phyloP scores from a whole-genome alignment of 176 grass and related monocot genomes.

The Microstegium vimineum region DNA sequence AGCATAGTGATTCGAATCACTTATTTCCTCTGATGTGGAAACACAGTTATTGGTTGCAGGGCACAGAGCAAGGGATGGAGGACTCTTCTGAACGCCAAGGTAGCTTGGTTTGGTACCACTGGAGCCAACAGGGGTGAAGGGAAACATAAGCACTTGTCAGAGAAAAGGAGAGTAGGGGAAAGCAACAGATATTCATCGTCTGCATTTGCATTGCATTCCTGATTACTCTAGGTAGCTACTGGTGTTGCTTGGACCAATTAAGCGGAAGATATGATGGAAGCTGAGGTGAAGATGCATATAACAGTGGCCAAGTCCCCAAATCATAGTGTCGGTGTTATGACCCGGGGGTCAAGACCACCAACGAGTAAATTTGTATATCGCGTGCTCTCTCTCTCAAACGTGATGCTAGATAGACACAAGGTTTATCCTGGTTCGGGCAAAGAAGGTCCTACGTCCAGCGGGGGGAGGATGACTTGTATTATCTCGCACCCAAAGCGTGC shows the following conservation, averaged over 20 bases:
- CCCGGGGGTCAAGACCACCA: too few relatives aligned
- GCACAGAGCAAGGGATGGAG: constrained; percentile 46
- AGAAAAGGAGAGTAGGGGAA: neutral
- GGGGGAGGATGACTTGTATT: too few relatives aligned
- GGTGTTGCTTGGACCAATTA: neutral
- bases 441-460: too few relatives aligned
- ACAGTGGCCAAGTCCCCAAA: neutral
- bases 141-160: neutral
- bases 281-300: neutral
- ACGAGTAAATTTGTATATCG: too few relatives aligned
- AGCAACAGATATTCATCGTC: neutral
- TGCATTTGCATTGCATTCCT: neutral
- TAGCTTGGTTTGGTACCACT: constrained; percentile 61
- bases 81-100: constrained; percentile 60
- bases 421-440: too few relatives aligned
- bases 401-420: too few relatives aligned
- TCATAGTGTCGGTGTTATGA: neutral
- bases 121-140: neutral
- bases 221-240: neutral
- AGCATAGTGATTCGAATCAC: constrained; percentile 56
- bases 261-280: neutral
- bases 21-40: constrained; percentile 61
- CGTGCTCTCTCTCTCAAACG: too few relatives aligned
- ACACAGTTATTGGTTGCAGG: constrained; percentile 70
- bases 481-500: too few relatives aligned